Conservation (phyloP, 192 early-diverging fungal genomes). For the Chytriomyces hyalinus region DNA sequence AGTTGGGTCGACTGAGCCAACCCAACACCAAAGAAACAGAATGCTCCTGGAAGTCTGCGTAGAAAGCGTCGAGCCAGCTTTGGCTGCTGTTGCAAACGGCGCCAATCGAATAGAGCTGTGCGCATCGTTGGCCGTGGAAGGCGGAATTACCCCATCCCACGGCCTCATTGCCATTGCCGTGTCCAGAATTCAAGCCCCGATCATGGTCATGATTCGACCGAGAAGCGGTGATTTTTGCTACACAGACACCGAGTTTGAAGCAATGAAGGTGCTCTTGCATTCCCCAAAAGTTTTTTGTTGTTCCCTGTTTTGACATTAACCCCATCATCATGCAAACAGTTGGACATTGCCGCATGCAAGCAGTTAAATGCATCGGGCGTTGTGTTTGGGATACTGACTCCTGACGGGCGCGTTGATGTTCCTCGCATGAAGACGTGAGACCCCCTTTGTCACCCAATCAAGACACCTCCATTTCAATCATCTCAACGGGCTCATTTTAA, state of each 20-base stretch:
- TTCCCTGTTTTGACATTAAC: not conserved
- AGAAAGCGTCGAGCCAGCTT: conserved; percentile 44
- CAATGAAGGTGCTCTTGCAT: conserved; percentile 52
- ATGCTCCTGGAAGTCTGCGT: conserved; percentile 46
- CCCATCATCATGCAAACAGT: not conserved
- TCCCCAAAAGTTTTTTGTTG: not conserved
- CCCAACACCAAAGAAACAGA: not conserved
- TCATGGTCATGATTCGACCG: conserved; percentile 71
- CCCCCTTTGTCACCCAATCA: not conserved
- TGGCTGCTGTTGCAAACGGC: conserved; percentile 55
- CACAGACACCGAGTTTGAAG: conserved; percentile 48
- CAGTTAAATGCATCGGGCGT: conserved; percentile 58
- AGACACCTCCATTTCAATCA: conserved; percentile 10
- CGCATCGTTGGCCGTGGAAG: conserved; percentile 65
- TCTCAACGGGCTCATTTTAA: not conserved
- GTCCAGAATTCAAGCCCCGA: conserved; percentile 42
- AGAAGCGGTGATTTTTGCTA: conserved; percentile 70
- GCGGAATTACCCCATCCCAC: conserved; percentile 67
- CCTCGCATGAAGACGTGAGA: conserved; percentile 39
- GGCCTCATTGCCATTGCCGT: conserved; percentile 42
- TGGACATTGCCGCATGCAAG: conserved; percentile 47
- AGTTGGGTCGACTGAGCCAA: too few species aligned
- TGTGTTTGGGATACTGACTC: conserved; percentile 64
- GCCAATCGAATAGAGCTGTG: conserved; percentile 69
- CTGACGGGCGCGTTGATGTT: conserved; percentile 63